phyloP scores from a whole-genome alignment of 805 yeast genomes.

The Torulaspora microellipsoides region DNA sequence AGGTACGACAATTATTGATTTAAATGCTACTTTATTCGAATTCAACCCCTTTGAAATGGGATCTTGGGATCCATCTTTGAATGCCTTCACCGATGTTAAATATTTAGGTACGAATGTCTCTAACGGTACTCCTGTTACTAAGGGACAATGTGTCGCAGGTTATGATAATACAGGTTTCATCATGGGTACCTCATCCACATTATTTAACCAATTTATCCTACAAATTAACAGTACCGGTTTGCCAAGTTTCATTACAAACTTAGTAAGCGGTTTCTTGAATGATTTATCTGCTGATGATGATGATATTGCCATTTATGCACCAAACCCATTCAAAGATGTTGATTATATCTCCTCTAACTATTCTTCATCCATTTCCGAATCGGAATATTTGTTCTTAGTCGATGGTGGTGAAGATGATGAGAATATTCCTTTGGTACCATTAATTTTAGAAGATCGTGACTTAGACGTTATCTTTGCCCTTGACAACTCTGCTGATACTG shows the following conservation, averaged over 20 bases:
- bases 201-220: constrained; percentile 67
- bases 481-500: constrained; percentile 67
- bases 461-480: constrained; percentile 62
- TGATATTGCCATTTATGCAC: constrained; percentile 64
- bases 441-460: constrained; percentile 55
- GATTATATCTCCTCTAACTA: constrained; percentile 32
- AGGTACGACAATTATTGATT: constrained; percentile 49
- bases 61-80: constrained; percentile 78
- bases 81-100: constrained; percentile 59
- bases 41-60: constrained; percentile 72
- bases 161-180: constrained; percentile 79
- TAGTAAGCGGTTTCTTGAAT: constrained; percentile 43
- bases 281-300: constrained; percentile 48
- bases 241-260: constrained; percentile 42
- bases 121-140: constrained; percentile 52
- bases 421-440: constrained; percentile 59
- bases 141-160: constrained; percentile 58
- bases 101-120: constrained; percentile 65
- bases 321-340: constrained; percentile 64
- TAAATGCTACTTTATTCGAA: constrained; percentile 68
- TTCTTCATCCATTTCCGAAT: constrained; percentile 38
- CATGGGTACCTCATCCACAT: constrained; percentile 76
- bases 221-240: constrained; percentile 52
- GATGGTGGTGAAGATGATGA: constrained; percentile 74
- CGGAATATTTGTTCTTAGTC: constrained; percentile 48